Base-by-base conservation (phyloP, 2,329 filamentous ascomycete genomes). In the Pezicula radicicola region DNA sequence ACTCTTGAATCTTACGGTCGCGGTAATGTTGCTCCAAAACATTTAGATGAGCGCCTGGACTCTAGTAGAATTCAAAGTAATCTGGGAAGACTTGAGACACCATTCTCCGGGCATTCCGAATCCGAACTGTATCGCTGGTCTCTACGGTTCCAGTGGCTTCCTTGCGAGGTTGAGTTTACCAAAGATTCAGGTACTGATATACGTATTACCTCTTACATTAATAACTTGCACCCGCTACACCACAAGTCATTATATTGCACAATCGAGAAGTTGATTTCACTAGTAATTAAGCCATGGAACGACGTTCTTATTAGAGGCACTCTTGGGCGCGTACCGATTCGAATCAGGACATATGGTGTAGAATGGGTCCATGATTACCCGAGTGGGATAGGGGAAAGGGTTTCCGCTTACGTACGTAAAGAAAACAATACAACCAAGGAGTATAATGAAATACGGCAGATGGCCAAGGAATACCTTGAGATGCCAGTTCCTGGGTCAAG, bases 81-180 rank as follows among this genome's bases (percentile, higher is more conserved):
- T n/a, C n/a, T n/a, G n/a, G n/a, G n/a, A n/a, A n/a, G n/a, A n/a
- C n/a, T 12, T 18, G 16, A 18, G 13, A 6, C 21, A 21, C 10
- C 8, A 16, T 41, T 4, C n/a, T n/a, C 5, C 39, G 8, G 27
- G 6, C 15, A 6, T 8, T 27, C 16, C 3, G 41, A 48, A 21
- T 21, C 33, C 27, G 50, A 36, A 3, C 18, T 44, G 33, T 27
- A 50, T 10, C 60, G 33, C 33, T 70, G 62, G 62, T 70, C 72
- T 30, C 59, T 62, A 0, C 51, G 59, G 1, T 75, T 70, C 52
- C 74, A 80, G 58, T 74, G 74, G 68, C 63, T 77, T 5, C 70
- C 73, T 2, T 60, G 61, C 6, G 67, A 75, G 50, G 58, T 69
- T 21, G 46, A 64, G 8, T 58, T 71, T 5, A 35, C 50, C 46